These are phyloP conservation scores for Taphrina pruni DNA, from an alignment of 1,139 yeast species.

Conservation along the genomic window DNA sequence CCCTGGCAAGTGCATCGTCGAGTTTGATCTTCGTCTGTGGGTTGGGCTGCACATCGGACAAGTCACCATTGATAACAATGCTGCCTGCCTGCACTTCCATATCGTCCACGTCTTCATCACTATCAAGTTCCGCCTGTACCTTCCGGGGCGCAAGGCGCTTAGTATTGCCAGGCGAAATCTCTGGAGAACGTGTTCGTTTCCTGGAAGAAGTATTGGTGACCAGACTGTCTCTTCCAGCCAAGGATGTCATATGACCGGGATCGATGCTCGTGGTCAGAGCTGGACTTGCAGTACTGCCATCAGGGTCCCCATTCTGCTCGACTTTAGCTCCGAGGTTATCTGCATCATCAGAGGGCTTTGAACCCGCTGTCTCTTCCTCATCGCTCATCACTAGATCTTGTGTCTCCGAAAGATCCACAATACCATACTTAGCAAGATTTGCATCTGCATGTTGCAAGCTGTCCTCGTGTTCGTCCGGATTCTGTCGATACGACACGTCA, in stretches of 20 bases:
- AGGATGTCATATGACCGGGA: too few relatives aligned
- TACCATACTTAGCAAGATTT: neutral
- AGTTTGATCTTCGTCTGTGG: neutral
- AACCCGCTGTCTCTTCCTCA: neutral
- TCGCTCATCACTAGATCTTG: neutral
- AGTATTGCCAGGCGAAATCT: slow-evolving; percentile 23
- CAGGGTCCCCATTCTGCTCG: too few relatives aligned
- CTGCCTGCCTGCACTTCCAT: slow-evolving; percentile 45
- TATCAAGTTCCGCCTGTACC: slow-evolving; percentile 43
- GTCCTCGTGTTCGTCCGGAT: neutral
- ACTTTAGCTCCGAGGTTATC: neutral
- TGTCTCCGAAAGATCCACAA: neutral
- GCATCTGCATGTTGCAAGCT: neutral
- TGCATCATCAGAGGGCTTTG: neutral
- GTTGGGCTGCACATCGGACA: neutral
- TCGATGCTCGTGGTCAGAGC: too few relatives aligned
- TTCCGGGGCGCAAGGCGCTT: slow-evolving; percentile 28
- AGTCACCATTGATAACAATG: slow-evolving; percentile 39
- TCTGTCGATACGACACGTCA: neutral
- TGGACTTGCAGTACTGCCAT: too few relatives aligned
- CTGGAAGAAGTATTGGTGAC: neutral
- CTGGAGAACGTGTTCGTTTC: slow-evolving; percentile 24
- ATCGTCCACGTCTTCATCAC: slow-evolving; percentile 48
- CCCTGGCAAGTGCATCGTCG: neutral
- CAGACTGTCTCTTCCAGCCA: too few relatives aligned